phyloP scores from a whole-genome alignment of 2,329 filamentous ascomycete species.

The Microascus cirrosus region DNA sequence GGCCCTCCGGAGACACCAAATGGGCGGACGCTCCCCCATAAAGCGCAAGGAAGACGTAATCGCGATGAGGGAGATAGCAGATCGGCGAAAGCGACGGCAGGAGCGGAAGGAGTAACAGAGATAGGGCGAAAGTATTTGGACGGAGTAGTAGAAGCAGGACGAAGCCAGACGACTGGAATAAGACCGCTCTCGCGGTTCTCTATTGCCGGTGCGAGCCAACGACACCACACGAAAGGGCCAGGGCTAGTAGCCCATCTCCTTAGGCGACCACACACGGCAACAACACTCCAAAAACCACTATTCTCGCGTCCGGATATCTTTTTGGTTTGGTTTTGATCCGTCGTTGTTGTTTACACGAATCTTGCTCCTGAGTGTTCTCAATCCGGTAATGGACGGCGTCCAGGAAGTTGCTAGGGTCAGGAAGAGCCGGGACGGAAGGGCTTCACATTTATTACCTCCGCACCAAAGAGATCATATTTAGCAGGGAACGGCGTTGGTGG shows the following conservation, averaged over 20 bases:
- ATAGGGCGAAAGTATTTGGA: not conserved
- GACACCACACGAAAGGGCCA: slow-evolving; percentile 11
- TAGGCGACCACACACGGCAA: not conserved
- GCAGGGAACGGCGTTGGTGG: too few species aligned
- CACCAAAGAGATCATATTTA: not conserved
- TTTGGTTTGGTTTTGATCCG: too few species aligned
- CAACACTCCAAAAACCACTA: too few species aligned
- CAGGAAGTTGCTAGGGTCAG: too few species aligned
- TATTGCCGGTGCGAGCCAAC: slow-evolving; percentile 20
- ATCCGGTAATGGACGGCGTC: too few species aligned
- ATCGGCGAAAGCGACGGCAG: slow-evolving; percentile 10
- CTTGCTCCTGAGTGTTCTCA: too few species aligned
- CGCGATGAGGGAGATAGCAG: slow-evolving; percentile 20
- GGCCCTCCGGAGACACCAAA: slow-evolving; percentile 11
- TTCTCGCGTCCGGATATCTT: too few species aligned
- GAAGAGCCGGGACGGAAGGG: too few species aligned
- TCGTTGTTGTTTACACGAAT: too few species aligned
- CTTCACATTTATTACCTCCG: not conserved
- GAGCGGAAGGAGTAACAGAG: not conserved
- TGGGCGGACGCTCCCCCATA: not conserved
- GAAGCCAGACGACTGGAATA: not conserved
- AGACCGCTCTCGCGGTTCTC: not conserved
- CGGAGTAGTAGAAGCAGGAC: not conserved
- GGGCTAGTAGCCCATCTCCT: not conserved
- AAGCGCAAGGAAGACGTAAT: slow-evolving; percentile 16